Evolutionary conservation across 177 flowering plant species (phyloP).

Genomic region (Vitis hybrid): DNA sequence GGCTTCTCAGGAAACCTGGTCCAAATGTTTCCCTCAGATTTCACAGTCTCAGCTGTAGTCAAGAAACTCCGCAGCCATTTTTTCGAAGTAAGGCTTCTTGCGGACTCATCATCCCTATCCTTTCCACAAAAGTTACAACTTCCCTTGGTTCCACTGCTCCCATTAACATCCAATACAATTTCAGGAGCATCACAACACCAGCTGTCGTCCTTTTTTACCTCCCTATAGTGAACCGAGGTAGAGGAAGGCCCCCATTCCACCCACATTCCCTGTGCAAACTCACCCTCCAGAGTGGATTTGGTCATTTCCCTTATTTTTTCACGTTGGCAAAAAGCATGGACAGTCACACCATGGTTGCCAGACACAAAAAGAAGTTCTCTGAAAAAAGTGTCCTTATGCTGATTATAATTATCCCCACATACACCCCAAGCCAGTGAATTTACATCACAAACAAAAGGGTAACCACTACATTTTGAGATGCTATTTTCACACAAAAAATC

Average conservation of each 20-base stretch:
- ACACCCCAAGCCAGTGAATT: conserved; percentile 89
- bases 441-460: conserved; percentile 61
- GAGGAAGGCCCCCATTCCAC: conserved; percentile 85
- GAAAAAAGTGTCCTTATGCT: conserved; percentile 45
- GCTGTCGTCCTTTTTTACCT: conserved; percentile 18
- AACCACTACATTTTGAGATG: conserved; percentile 26
- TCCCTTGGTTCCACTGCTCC: conserved; percentile 19
- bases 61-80: conserved; percentile 72
- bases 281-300: conserved; percentile 23
- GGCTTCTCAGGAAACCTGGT: conserved; percentile 62
- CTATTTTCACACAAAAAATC: conserved; percentile 23
- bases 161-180: conserved; percentile 15
- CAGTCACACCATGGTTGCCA: conserved; percentile 67
- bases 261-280: conserved; percentile 64
- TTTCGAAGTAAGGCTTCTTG: conserved; percentile 37
- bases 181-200: conserved; percentile 17
- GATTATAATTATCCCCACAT: conserved; percentile 65
- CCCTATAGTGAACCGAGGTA: conserved; percentile 12
- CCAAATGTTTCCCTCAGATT: conserved; percentile 46
- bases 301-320: conserved; percentile 20
- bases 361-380: conserved; percentile 82
- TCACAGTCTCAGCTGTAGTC: conserved; percentile 48
- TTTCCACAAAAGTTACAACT: neutral
- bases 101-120: conserved; percentile 19
- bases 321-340: conserved; percentile 69